phyloP scores from a whole-genome alignment of 108 stramenopile genomes.

The Parietichytrium sp. region DNA sequence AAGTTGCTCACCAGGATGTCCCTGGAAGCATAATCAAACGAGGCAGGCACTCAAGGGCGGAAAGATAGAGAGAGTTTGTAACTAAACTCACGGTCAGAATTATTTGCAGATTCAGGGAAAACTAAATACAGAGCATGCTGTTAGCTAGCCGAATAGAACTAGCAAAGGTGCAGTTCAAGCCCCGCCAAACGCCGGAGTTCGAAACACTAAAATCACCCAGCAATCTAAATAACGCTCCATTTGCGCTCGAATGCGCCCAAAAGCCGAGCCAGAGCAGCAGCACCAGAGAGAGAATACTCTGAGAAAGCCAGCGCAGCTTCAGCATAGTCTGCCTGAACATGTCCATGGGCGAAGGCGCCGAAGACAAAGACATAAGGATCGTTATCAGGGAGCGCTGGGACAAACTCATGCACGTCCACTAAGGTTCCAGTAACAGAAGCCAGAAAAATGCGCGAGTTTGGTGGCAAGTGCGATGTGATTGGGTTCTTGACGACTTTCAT shows the following conservation, averaged over 20 bases:
- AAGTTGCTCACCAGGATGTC: no score
- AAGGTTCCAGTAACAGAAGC: conserved; percentile 67
- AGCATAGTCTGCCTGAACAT: conserved; percentile 84
- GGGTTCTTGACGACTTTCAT: conserved; percentile 98
- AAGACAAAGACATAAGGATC: conserved; percentile 84
- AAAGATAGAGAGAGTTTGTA: no score
- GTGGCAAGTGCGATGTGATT: conserved; percentile 86
- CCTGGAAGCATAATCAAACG: no score
- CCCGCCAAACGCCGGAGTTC: no score
- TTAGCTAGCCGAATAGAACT: no score
- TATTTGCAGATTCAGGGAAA: no score
- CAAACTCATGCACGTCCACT: conserved; percentile 78
- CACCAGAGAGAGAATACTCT: conserved; percentile 90
- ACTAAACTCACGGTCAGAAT: no score
- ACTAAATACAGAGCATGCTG: no score
- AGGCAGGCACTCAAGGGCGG: no score
- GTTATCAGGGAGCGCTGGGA: conserved; percentile 69
- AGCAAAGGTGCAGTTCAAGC: no score
- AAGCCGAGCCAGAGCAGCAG: conserved; percentile 82
- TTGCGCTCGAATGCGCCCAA: conserved; percentile 86
- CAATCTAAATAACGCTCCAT: conserved; percentile 82
- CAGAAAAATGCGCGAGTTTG: conserved; percentile 81
- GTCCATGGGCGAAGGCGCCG: conserved; percentile 92
- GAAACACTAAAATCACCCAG: background rate
- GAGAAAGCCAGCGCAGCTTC: conserved; percentile 89